Base-by-base conservation (phyloP, 2,329 filamentous ascomycete genomes). In the Colletotrichum magnum region DNA sequence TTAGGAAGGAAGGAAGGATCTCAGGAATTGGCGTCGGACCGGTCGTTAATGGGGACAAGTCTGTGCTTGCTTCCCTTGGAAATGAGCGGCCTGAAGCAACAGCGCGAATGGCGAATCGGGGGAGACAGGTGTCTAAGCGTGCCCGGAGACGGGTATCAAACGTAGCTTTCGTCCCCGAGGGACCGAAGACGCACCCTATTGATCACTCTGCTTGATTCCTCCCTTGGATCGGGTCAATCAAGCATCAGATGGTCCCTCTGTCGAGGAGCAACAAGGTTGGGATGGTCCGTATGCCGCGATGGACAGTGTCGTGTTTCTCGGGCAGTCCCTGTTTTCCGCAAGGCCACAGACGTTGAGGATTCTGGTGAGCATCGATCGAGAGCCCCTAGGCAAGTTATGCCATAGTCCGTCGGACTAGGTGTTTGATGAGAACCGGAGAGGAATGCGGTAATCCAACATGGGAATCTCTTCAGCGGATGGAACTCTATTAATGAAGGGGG, bases 111-210 rank as follows among this genome's bases (percentile, higher is more conserved):
- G 32, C 32, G 32, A 36, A 36, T 36, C 32, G 53, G 18, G 7
- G 52, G 52, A 39, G 28, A 18, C 18, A 28, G 21, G 26, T 24
- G 66, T 39, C 56, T n/a, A 39, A 69, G 63, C 67, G 63, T 36
- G 32, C 32, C 16, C 24, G 13, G 15, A 43, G 39, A 58, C 66
- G 67, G 67, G 67, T 69, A 69, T 69, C 36, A 45, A 66, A 36
- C 15, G 62, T 15, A 28, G 16, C 12, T 39, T n/a, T 58, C 39
- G 62, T 66, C 51, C 39, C 67, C 67, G 67, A 69, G 36, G 39
- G 28, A 57, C 62, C 32, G 32, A 36, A 36, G 67, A 57, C 57
- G 67, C 41, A 18, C 39, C 21, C 39, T 32, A 32, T 50, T 47
- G 15, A 21, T 10, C 32, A 36, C 45, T 51, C 16, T 62, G 7